Evolutionary conservation across 176 grass and related monocot species (phyloP).

Genomic region (Musa troglodytarum): DNA sequence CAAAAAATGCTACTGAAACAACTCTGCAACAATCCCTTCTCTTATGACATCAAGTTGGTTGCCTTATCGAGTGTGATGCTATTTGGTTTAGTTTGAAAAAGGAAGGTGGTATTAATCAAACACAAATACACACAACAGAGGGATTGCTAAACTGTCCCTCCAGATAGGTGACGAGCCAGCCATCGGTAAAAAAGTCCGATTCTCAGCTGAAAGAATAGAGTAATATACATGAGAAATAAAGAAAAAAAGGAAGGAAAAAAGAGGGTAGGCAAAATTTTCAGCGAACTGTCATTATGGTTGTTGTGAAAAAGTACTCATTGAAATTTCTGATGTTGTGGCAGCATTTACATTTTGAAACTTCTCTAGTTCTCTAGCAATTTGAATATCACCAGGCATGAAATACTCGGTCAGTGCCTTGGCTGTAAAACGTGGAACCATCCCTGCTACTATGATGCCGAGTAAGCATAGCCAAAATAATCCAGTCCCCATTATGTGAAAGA

Average conservation of each 20-base stretch:
- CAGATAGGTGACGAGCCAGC: constrained; percentile 44
- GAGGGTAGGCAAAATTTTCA: constrained; percentile 19
- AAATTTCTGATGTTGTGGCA: constrained; percentile 37
- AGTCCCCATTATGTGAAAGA: constrained; percentile 62
- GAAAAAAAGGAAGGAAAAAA: constrained; percentile 35
- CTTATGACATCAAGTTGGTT: no score
- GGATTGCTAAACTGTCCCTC: constrained; percentile 60
- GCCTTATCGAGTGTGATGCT: neutral
- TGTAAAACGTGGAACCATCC: constrained; percentile 62
- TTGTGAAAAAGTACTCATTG: constrained; percentile 44
- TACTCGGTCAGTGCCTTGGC: constrained; percentile 48
- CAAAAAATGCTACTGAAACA: no score
- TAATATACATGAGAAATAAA: constrained; percentile 44
- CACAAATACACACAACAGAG: constrained; percentile 48
- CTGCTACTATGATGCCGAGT: constrained; percentile 41
- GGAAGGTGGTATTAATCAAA: constrained; percentile 33
- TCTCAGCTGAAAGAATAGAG: constrained; percentile 62
- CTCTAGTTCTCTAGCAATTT: constrained; percentile 70
- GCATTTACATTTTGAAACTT: constrained; percentile 30
- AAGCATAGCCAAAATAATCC: constrained; percentile 62
- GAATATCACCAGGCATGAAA: constrained; percentile 54
- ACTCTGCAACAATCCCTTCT: no score
- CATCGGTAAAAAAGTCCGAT: constrained; percentile 42
- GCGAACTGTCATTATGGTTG: constrained; percentile 19
- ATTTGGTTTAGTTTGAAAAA: constrained; percentile 48